Base-by-base conservation (phyloP, 768 basidiomycete species). In the Pisolithus sp. region DNA sequence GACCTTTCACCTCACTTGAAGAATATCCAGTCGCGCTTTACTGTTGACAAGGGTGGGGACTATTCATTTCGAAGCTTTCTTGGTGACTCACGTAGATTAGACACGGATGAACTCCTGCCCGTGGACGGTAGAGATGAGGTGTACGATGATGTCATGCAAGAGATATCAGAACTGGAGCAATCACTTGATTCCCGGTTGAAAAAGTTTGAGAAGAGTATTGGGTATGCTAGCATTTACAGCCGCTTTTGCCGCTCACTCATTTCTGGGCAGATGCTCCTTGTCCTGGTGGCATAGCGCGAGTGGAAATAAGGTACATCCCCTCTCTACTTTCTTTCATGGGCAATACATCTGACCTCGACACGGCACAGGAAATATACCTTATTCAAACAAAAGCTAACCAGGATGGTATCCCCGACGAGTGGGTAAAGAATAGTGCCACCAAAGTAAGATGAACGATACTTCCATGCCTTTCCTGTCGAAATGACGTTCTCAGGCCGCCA, bases 281-380 rank as follows among this genome's bases (percentile, higher is more conserved):
- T 69, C 66, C 30, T 88, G 77, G 69, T 85, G 85, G 84, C 82
- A 96, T 59, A 93, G 89, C 56, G 79, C 82, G 2, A 74, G 76
- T 46, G 93, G 94, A 5, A 89, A 83, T 47, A 95, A 95, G 76
- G 90, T 82, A 47, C 42, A 51, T 41, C 34, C 18, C 44, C 46
- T 46, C 20, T 10, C 26, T 42, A 21, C 9, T 36, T 41, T 18
- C 48, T 28, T 26, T 30, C 36, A 10, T 37, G 45, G 46, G 41
- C 24, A 10, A 17, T 50, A 28, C 37, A 53, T 13, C n/a, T 57
- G 20, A 46, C 46, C 44, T 4, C 20, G 31, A 50, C 48, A 37
- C n/a, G 30, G 20, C 41, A 17, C 54, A 93, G 87, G 94, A 97
- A 64, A 93, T 96, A 31, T 95, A 92, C 65, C 79, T 93, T 7